phyloP scores from a whole-genome alignment of 2,329 filamentous ascomycete genomes.

The Leptographium radiaticola region DNA sequence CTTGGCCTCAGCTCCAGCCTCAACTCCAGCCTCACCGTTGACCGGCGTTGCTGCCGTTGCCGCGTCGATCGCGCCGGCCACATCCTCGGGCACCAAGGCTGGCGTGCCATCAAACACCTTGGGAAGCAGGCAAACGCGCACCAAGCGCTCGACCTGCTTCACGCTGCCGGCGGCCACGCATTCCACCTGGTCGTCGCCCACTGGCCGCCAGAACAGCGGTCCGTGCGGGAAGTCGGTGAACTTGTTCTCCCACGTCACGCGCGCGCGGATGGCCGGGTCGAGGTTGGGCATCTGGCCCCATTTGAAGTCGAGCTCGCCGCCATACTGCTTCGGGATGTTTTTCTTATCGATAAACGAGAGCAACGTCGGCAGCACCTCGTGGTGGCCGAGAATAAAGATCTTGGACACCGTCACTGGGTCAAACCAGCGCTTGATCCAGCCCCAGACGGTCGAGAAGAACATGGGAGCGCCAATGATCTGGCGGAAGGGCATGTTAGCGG shows the following conservation, averaged over 20 bases:
- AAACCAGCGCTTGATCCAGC: conserved; percentile 93
- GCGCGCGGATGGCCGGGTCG: conserved; percentile 46
- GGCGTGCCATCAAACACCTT: conserved; percentile 21
- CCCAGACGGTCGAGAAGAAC: conserved; percentile 90
- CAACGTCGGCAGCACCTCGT: conserved; percentile 66
- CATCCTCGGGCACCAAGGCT: conserved; percentile 4
- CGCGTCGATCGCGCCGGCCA: not conserved
- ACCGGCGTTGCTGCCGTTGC: conserved; percentile 5
- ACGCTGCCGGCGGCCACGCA: conserved; percentile 40
- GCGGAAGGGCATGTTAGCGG: not conserved
- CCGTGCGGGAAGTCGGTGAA: conserved; percentile 40
- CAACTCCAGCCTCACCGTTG: not conserved
- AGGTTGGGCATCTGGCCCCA: conserved; percentile 65
- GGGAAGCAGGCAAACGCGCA: conserved; percentile 38
- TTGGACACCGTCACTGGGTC: conserved; percentile 89
- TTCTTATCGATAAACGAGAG: conserved; percentile 66
- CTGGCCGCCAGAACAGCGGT: conserved; percentile 43
- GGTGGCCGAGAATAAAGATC: conserved; percentile 72
- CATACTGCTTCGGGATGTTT: conserved; percentile 83
- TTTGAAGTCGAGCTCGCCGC: conserved; percentile 69
- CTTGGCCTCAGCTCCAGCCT: no score
- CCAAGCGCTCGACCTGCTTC: conserved; percentile 29
- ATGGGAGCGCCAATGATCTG: conserved; percentile 76
- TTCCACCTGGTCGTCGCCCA: conserved; percentile 30
- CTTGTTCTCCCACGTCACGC: conserved; percentile 38